Evolutionary conservation across 2,329 filamentous ascomycete species (phyloP).

Genomic region (Orbilia quercus): DNA sequence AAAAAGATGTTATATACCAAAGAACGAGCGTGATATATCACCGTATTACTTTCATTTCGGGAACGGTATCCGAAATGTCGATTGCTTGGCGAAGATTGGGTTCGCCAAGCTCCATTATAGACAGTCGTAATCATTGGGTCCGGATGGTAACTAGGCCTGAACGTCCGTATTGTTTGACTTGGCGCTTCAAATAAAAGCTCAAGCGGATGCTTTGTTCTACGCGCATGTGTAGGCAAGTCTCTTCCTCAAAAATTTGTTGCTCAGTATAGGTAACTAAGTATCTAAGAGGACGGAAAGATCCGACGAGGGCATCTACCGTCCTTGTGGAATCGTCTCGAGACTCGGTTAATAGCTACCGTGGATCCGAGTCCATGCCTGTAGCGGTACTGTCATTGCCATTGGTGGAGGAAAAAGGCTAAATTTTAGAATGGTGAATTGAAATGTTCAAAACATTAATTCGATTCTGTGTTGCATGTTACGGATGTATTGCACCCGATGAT

Average conservation of each 20-base stretch:
- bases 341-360: slow-evolving; percentile 12
- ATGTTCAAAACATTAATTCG: neutral
- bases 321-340: slow-evolving; percentile 8
- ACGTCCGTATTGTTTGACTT: slow-evolving; percentile 18
- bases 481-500: slow-evolving; percentile 17
- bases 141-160: neutral
- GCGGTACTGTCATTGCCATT: neutral
- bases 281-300: slow-evolving; percentile 14
- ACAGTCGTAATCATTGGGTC: slow-evolving; percentile 4
- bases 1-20: too few species aligned
- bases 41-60: neutral
- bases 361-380: slow-evolving; percentile 8
- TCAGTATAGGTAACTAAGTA: neutral
- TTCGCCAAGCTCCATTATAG: slow-evolving; percentile 4
- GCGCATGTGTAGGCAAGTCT: slow-evolving; percentile 8
- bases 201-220: too few species aligned
- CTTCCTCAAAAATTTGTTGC: too few species aligned
- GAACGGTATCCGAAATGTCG: slow-evolving; percentile 11
- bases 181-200: slow-evolving; percentile 34
- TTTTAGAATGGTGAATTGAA: too few species aligned
- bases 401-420: slow-evolving; percentile 24
- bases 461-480: slow-evolving; percentile 13
- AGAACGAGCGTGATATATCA: neutral
- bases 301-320: neutral
- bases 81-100: neutral